Evolutionary conservation across 106 monocot species (phyloP).

Genomic region (Vanilla planifolia): DNA sequence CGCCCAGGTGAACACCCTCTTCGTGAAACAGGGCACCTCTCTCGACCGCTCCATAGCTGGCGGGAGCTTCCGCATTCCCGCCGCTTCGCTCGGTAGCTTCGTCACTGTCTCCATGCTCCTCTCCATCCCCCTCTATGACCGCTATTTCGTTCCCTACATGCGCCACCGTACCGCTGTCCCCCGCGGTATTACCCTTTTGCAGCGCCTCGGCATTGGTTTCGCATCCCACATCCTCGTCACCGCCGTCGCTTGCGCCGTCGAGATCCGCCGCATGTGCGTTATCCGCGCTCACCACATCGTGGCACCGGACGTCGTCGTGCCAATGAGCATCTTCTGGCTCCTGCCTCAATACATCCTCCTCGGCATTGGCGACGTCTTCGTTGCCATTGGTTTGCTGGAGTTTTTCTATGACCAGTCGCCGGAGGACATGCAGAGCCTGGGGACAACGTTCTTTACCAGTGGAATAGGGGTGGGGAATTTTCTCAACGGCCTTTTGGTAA

Average conservation of each 20-base stretch:
- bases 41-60: conserved; percentile 38
- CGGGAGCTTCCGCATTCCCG: conserved; percentile 41
- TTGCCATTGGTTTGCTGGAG: conserved; percentile 46
- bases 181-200: conserved; percentile 70
- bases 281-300: conserved; percentile 1
- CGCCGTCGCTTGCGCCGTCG: conserved; percentile 26
- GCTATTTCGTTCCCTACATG: conserved; percentile 45
- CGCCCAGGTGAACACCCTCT: conserved; percentile 73
- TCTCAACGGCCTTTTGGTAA: conserved; percentile 55
- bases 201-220: conserved; percentile 61
- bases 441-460: conserved; percentile 64
- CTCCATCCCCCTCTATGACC: conserved; percentile 57
- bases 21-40: conserved; percentile 79
- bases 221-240: conserved; percentile 37
- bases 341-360: conserved; percentile 64
- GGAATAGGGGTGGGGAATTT: conserved; percentile 63
- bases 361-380: conserved; percentile 66
- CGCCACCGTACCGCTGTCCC: conserved; percentile 48
- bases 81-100: conserved; percentile 61
- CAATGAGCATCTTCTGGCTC: conserved; percentile 78
- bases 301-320: conserved; percentile 16
- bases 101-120: conserved; percentile 59
- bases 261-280: conserved; percentile 32
- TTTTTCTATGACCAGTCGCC: conserved; percentile 93
- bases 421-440: conserved; percentile 68